phyloP scores from a whole-genome alignment of 371 early-diverging fungal species.

The Mortierella sp. region DNA sequence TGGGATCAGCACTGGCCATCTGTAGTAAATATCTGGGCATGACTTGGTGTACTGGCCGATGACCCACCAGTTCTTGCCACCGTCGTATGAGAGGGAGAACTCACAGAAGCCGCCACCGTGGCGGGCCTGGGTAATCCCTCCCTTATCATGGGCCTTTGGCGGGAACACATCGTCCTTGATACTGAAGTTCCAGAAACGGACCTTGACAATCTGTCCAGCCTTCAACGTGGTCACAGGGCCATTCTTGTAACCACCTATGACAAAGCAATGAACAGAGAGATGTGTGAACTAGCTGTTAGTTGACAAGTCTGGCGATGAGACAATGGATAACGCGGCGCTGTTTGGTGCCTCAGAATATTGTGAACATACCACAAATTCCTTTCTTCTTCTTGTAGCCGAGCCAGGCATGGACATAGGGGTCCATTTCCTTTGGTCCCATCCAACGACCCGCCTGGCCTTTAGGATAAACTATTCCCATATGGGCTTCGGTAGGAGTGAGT shows the following conservation, averaged over 20 bases:
- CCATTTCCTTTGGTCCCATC: slow-evolving; percentile 16
- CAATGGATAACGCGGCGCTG: too few species aligned
- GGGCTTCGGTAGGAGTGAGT: slow-evolving; percentile 22
- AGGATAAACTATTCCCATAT: slow-evolving; percentile 28
- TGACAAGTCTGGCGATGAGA: too few species aligned
- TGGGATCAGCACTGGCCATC: slow-evolving; percentile 39
- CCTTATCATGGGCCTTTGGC: slow-evolving; percentile 2
- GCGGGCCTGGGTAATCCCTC: slow-evolving; percentile 15
- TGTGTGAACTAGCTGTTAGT: not conserved
- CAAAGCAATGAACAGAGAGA: not conserved
- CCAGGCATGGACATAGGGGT: slow-evolving; percentile 32
- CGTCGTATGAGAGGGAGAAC: slow-evolving; percentile 71
- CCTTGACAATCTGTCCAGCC: slow-evolving; percentile 44
- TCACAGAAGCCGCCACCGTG: slow-evolving; percentile 75
- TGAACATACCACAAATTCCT: slow-evolving; percentile 32
- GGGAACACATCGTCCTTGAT: slow-evolving; percentile 29
- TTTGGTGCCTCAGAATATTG: too few species aligned
- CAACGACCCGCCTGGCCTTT: slow-evolving; percentile 38
- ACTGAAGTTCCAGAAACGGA: slow-evolving; percentile 46
- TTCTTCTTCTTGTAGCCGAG: slow-evolving; percentile 32
- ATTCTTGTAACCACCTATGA: slow-evolving; percentile 30
- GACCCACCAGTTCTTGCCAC: slow-evolving; percentile 67
- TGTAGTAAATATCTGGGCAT: slow-evolving; percentile 52
- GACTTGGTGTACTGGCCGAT: slow-evolving; percentile 55
- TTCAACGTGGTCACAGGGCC: slow-evolving; percentile 36